A percentile compares a stretch with the other conserved stretches of the same genome.
Evolutionary conservation across 1,284 basidiomycete species (phyloP).

Genomic region (Malassezia pachydermatis): DNA sequence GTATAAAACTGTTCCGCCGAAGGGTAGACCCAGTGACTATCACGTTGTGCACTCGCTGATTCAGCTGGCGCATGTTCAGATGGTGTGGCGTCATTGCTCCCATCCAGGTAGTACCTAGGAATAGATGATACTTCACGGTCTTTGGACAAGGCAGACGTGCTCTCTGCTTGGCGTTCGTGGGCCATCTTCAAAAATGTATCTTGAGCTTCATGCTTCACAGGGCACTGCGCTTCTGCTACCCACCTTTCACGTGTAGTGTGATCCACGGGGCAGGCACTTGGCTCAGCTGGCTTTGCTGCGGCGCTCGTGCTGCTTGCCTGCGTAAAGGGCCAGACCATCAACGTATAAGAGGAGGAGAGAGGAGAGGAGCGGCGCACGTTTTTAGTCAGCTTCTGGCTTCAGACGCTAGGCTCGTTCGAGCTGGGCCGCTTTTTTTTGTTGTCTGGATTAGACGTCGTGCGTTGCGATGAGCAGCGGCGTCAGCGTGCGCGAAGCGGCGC

Average conservation of each 20-base stretch:
- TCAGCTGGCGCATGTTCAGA: slow-evolving; percentile 17
- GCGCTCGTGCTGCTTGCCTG: background rate
- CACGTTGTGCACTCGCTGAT: slow-evolving; percentile 21
- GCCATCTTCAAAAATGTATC: slow-evolving; percentile 47
- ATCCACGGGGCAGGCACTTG: slow-evolving; percentile 15
- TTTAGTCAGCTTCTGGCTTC: too few species aligned
- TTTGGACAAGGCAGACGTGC: slow-evolving; percentile 49
- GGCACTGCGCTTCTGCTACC: slow-evolving; percentile 52
- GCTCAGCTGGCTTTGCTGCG: background rate
- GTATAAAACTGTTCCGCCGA: slow-evolving; percentile 92
- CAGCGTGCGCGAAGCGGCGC: slow-evolving; percentile 39
- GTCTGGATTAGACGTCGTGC: background rate
- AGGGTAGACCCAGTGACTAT: slow-evolving; percentile 85
- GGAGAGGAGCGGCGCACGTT: background rate
- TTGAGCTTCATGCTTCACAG: slow-evolving; percentile 56
- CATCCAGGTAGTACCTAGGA: slow-evolving; percentile 54
- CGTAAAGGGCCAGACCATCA: slow-evolving; percentile 17
- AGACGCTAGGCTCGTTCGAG: too few species aligned
- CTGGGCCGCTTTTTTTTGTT: background rate
- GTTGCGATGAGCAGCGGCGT: slow-evolving; percentile 17
- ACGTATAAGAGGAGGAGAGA: background rate
- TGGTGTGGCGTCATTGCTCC: background rate
- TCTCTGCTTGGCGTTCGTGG: slow-evolving; percentile 5
- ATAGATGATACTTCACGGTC: slow-evolving; percentile 79
- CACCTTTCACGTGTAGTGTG: slow-evolving; percentile 5